These are phyloP conservation scores for Globisporangium viniferum DNA, from an alignment of 352 stramenopile species.

Conservation along the genomic window DNA sequence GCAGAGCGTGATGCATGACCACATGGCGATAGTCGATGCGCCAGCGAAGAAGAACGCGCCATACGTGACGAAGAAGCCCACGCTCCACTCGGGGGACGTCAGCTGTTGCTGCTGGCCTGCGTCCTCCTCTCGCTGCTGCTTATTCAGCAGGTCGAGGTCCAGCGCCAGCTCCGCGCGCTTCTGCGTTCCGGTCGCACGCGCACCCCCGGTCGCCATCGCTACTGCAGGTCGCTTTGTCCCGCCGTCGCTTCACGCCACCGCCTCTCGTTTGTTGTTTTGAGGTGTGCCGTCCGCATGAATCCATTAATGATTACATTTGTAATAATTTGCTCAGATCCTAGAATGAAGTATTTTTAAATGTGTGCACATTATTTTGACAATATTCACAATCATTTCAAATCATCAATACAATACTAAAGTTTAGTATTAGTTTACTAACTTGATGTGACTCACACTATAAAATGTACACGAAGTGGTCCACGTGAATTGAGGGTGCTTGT, in stretches of 20 bases:
- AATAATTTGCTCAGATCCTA: neutral
- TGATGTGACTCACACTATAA: too few relatives aligned
- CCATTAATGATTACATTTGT: neutral
- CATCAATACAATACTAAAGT: too few relatives aligned
- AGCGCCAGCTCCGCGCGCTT: slow-evolving; percentile 7
- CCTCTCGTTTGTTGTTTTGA: neutral
- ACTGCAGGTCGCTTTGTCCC: neutral
- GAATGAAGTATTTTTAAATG: too few relatives aligned
- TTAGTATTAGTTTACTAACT: too few relatives aligned
- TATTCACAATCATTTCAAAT: neutral
- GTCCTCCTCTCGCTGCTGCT: slow-evolving; percentile 5
- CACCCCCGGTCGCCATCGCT: neutral
- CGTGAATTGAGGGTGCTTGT: too few relatives aligned
- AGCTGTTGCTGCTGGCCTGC: neutral
- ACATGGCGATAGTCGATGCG: slow-evolving; percentile 69
- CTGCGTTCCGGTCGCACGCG: too few relatives aligned
- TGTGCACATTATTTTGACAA: too few relatives aligned
- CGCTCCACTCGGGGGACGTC: slow-evolving; percentile 17
- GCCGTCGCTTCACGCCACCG: neutral
- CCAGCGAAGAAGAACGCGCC: slow-evolving; percentile 74
- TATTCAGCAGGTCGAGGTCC: slow-evolving; percentile 5
- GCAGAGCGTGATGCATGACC: slow-evolving; percentile 72
- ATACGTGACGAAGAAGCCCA: slow-evolving; percentile 64
- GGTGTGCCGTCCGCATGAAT: neutral
- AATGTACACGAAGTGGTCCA: too few relatives aligned